Conservation (phyloP, 129 eudicot genomes). For the Flaveria brownii region DNA sequence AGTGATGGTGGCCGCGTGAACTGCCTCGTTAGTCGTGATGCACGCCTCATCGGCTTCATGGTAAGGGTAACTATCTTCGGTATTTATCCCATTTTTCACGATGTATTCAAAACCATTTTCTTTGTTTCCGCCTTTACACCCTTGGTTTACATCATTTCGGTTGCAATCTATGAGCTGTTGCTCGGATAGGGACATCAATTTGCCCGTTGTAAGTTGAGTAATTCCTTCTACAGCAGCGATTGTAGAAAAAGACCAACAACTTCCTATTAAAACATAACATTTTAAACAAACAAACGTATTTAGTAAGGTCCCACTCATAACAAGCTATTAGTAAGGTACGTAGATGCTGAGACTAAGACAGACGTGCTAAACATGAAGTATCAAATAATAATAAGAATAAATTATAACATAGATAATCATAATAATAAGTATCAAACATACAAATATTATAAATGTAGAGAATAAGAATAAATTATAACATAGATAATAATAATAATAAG, state of each 20-base stretch:
- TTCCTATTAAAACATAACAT: conserved; percentile 18
- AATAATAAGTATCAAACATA: no score
- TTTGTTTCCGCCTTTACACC: conserved; percentile 51
- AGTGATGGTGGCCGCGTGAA: conserved; percentile 23
- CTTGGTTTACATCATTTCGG: conserved; percentile 30
- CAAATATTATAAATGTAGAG: no score
- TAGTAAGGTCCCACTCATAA: no score
- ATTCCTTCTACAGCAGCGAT: conserved; percentile 56
- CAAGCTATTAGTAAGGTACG: no score
- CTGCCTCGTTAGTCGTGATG: conserved; percentile 24
- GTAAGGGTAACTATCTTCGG: conserved; percentile 50
- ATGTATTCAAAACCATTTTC: conserved; percentile 48
- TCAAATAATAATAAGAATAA: no score
- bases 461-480: no score
- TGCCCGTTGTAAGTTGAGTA: conserved; percentile 43
- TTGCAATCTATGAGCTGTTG: conserved; percentile 60
- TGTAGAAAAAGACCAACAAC: conserved; percentile 60
- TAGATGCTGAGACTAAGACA: no score
- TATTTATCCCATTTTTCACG: conserved; percentile 43
- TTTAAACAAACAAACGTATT: not conserved
- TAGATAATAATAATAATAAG: no score
- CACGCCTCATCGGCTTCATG: conserved; percentile 35
- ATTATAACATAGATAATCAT: no score
- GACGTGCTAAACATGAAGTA: no score
- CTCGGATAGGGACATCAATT: conserved; percentile 49